Conservation (phyloP, 768 basidiomycete genomes). For the Flagelloscypha sp. region DNA sequence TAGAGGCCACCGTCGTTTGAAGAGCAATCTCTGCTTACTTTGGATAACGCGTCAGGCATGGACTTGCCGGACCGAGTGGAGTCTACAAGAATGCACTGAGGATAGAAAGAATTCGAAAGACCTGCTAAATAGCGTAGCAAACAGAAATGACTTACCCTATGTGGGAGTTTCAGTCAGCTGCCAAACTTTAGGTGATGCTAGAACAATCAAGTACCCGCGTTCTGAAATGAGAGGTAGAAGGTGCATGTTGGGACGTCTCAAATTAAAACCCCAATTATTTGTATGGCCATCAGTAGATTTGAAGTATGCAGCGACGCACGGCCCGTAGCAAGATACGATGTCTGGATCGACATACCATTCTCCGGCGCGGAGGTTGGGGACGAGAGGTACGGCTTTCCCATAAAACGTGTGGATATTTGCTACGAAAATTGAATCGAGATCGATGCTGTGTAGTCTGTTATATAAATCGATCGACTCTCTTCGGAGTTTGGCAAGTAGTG, state of each 20-base stretch:
- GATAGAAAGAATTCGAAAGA: slow-evolving; percentile 2
- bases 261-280: slow-evolving; percentile 77
- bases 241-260: slow-evolving; percentile 78
- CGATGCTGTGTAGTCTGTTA: slow-evolving; percentile 84
- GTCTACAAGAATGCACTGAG: slow-evolving; percentile 68
- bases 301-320: slow-evolving; percentile 61
- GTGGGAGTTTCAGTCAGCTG: no score
- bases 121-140: no score
- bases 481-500: slow-evolving; percentile 50
- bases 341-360: slow-evolving; percentile 84
- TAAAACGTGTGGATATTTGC: slow-evolving; percentile 39
- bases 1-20: no score
- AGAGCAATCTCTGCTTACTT: no score
- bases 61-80: slow-evolving; percentile 91
- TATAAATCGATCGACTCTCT: slow-evolving; percentile 70
- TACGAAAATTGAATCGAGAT: slow-evolving; percentile 70
- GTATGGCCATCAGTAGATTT: slow-evolving; percentile 89
- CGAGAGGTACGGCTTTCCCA: slow-evolving; percentile 11
- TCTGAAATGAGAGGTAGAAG: slow-evolving; percentile 50
- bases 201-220: no score
- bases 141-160: slow-evolving; percentile 44
- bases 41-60: slow-evolving; percentile 88
- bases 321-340: slow-evolving; percentile 38
- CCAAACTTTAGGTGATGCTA: no score
- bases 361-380: slow-evolving; percentile 90